These are phyloP conservation scores for Coniochaeta hoffmannii DNA, from an alignment of 2,329 filamentous ascomycete genomes.

Conservation along the genomic window DNA sequence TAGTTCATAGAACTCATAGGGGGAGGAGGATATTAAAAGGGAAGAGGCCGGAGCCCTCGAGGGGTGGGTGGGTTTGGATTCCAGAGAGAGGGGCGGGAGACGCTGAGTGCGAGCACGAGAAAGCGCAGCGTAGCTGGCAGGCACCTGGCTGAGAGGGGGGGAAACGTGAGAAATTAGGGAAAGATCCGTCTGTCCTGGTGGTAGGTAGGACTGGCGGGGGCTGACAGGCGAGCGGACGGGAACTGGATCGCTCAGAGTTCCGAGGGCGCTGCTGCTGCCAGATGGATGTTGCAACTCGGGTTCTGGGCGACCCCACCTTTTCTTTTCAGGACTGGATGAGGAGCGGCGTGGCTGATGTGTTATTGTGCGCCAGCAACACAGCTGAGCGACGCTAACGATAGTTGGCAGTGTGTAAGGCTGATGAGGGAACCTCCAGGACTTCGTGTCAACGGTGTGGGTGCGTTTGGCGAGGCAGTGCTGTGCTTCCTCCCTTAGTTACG, in stretches of 20 bases:
- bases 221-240: background rate
- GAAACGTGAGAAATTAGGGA: constrained; percentile 6
- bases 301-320: background rate
- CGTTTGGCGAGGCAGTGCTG: background rate
- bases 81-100: constrained; percentile 13
- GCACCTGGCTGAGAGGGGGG: constrained; percentile 5
- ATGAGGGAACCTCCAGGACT: background rate
- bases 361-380: background rate
- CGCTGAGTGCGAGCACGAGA: constrained; percentile 10
- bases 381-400: background rate
- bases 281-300: background rate
- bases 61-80: constrained; percentile 23
- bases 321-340: background rate
- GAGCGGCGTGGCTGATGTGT: background rate
- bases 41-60: constrained; percentile 15
- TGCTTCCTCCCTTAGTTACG: too few relatives aligned
- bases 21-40: constrained; percentile 27
- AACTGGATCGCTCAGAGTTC: background rate
- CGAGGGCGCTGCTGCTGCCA: background rate
- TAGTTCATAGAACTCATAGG: constrained; percentile 75
- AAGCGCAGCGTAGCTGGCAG: constrained; percentile 7
- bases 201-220: background rate
- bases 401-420: background rate
- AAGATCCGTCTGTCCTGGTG: background rate
- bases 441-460: background rate